These are phyloP conservation scores for Lichtheimia ornata DNA, from an alignment of 371 early-diverging fungal species.

Conservation along the genomic window DNA sequence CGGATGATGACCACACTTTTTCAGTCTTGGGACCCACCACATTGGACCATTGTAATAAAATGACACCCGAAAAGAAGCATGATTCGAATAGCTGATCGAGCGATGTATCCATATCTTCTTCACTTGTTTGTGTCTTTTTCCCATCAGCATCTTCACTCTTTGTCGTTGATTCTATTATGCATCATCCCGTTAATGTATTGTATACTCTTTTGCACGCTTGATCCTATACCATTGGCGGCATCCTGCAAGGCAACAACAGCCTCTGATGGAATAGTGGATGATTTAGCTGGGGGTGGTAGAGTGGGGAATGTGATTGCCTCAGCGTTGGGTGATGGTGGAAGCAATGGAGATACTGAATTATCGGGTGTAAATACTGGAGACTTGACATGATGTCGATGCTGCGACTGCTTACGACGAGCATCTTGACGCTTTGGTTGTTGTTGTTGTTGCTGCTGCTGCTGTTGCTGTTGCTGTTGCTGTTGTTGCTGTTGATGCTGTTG, in stretches of 20 bases:
- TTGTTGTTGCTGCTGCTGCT: neutral
- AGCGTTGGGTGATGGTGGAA: slow-evolving; percentile 12
- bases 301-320: slow-evolving; percentile 15
- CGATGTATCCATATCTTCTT: neutral
- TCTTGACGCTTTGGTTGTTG: slow-evolving; percentile 9
- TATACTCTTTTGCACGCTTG: neutral
- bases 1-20: slow-evolving; percentile 41
- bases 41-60: slow-evolving; percentile 64
- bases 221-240: slow-evolving; percentile 45
- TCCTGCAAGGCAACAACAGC: slow-evolving; percentile 50
- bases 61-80: slow-evolving; percentile 59
- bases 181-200: neutral
- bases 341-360: slow-evolving; percentile 18
- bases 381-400: slow-evolving; percentile 32
- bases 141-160: neutral
- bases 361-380: slow-evolving; percentile 35
- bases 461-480: neutral
- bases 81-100: slow-evolving; percentile 44
- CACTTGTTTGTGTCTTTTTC: neutral
- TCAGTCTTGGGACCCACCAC: slow-evolving; percentile 63
- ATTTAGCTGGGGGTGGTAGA: slow-evolving; percentile 28
- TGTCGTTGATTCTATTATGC: neutral
- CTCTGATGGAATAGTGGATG: slow-evolving; percentile 33
- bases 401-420: slow-evolving; percentile 25
- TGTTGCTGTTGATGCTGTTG: slow-evolving; percentile 7